phyloP scores from a whole-genome alignment of 2,329 filamentous ascomycete species.

The Periconia sp. region DNA sequence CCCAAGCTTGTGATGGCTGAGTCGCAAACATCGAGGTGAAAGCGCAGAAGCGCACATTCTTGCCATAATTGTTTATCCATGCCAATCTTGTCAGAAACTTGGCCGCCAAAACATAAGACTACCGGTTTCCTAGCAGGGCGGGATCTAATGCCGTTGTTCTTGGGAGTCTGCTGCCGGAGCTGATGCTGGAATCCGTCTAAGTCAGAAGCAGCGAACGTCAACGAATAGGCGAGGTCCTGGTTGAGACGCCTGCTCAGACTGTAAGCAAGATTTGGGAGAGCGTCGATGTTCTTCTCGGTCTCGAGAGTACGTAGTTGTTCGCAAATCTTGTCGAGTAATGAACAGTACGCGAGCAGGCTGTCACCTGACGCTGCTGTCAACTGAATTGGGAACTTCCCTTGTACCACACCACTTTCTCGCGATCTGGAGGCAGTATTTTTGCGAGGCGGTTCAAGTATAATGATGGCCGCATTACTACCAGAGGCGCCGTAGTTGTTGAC shows the following conservation, averaged over 20 bases:
- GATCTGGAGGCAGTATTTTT: neutral
- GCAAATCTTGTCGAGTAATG: neutral
- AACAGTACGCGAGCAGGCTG: conserved; percentile 1
- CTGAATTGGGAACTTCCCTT: no score
- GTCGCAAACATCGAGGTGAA: conserved; percentile 13
- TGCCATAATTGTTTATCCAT: neutral
- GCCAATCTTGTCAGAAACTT: conserved; percentile 6
- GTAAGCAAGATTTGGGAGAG: neutral
- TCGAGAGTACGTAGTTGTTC: neutral
- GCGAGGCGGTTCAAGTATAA: neutral
- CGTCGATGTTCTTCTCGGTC: neutral
- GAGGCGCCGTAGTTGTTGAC: conserved; percentile 46
- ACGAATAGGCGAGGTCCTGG: no score
- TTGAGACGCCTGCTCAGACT: conserved; percentile 1
- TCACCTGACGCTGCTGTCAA: neutral
- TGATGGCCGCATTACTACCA: conserved; percentile 9
- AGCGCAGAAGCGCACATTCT: neutral
- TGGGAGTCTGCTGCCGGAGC: neutral
- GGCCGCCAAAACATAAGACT: conserved; percentile 12
- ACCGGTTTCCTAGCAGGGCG: no score
- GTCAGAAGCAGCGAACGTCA: neutral
- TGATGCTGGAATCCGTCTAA: neutral
- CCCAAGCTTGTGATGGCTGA: neutral
- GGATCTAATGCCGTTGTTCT: neutral
- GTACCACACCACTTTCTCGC: neutral